These are phyloP conservation scores for Draba incana DNA, from an alignment of 345 rosid species.

Conservation along the genomic window DNA sequence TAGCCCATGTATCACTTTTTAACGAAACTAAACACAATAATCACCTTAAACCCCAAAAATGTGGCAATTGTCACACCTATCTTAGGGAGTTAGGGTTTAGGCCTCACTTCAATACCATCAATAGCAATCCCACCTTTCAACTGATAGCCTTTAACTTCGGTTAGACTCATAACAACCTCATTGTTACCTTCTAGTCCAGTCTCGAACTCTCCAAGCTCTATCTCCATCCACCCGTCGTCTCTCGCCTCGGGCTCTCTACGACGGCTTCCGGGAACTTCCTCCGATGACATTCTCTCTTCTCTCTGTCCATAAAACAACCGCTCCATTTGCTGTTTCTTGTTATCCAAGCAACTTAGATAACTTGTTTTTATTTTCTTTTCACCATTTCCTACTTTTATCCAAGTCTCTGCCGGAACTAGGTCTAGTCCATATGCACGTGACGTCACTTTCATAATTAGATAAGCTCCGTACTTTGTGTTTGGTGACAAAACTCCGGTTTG, in stretches of 20 bases:
- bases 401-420: slow-evolving; percentile 49
- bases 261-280: neutral
- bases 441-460: slow-evolving; percentile 48
- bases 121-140: slow-evolving; percentile 72
- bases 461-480: slow-evolving; percentile 55
- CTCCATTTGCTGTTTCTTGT: slow-evolving; percentile 42
- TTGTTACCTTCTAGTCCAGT: slow-evolving; percentile 34
- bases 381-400: slow-evolving; percentile 35
- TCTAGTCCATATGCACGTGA: slow-evolving; percentile 58
- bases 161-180: slow-evolving; percentile 62
- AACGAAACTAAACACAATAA: slow-evolving; percentile 13
- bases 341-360: slow-evolving; percentile 34
- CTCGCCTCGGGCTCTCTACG: slow-evolving; percentile 40
- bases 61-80: neutral
- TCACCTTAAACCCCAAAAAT: neutral
- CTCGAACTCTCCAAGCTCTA: slow-evolving; percentile 69
- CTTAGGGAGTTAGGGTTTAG: slow-evolving; percentile 47
- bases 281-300: slow-evolving; percentile 19
- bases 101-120: slow-evolving; percentile 83
- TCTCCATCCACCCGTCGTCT: slow-evolving; percentile 78
- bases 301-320: slow-evolving; percentile 27
- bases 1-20: neutral
- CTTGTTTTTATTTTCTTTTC: neutral
- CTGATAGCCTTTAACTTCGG: slow-evolving; percentile 70
- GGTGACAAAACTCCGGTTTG: slow-evolving; percentile 45